These are phyloP conservation scores for Graphilbum sp. DNA, from an alignment of 2,329 filamentous ascomycete genomes.

Conservation along the genomic window DNA sequence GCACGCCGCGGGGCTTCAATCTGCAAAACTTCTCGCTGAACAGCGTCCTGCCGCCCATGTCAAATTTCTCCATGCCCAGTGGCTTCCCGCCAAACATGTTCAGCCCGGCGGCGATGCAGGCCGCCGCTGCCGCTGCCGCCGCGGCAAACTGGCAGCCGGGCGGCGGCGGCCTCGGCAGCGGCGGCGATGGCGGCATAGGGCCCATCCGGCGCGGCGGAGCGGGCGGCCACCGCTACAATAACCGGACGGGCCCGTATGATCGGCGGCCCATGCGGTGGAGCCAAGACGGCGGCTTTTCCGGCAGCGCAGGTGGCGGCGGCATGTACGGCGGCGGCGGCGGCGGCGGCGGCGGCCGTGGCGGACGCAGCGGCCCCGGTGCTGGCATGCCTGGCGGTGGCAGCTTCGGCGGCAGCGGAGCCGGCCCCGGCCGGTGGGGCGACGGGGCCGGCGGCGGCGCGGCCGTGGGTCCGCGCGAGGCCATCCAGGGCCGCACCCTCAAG, in stretches of 20 bases:
- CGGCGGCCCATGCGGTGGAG: constrained; percentile 39
- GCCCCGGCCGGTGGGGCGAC: constrained; percentile 49
- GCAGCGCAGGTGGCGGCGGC: constrained; percentile 14
- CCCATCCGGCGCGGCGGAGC: constrained; percentile 43
- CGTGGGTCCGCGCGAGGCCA: constrained; percentile 76
- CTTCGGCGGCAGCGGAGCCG: constrained; percentile 22
- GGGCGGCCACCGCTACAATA: constrained; percentile 37
- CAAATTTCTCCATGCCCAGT: constrained; percentile 32
- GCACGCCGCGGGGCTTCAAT: constrained; percentile 86
- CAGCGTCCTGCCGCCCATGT: constrained; percentile 40
- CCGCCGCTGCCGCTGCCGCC: constrained; percentile 22
- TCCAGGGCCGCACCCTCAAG: constrained; percentile 82
- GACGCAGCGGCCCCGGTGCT: constrained; percentile 16
- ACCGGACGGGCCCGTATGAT: constrained; percentile 59
- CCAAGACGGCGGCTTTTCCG: constrained; percentile 22
- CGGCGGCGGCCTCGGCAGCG: constrained; percentile 34
- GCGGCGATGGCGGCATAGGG: constrained; percentile 35
- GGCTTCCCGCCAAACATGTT: constrained; percentile 28
- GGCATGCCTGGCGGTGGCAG: constrained; percentile 30
- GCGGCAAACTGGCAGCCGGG: constrained; percentile 29
- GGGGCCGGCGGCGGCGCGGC: constrained; percentile 57
- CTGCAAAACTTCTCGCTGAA: constrained; percentile 54
- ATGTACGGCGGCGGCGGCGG: constrained; percentile 32
- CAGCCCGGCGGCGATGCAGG: constrained; percentile 26
- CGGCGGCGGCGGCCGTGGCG: constrained; percentile 22